phyloP scores from a whole-genome alignment of 2,329 filamentous ascomycete genomes.

The Thelonectria blattea region DNA sequence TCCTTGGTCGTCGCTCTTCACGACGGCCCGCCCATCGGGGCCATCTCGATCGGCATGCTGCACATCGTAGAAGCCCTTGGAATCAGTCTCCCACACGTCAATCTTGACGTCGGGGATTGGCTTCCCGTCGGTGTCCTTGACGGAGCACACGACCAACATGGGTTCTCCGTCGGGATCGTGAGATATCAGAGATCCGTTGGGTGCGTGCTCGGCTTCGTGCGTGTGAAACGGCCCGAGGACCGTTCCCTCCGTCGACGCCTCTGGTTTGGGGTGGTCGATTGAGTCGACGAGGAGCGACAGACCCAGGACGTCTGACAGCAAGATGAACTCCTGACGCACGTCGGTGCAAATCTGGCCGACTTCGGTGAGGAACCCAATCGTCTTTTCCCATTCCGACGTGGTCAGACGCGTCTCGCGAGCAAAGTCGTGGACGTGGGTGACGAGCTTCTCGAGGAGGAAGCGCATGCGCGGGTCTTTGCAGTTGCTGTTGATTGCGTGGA shows the following conservation, averaged over 20 bases:
- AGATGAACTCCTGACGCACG: slow-evolving; percentile 74
- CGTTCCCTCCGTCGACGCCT: slow-evolving; percentile 71
- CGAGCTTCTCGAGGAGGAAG: slow-evolving; percentile 72
- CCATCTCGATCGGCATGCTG: slow-evolving; percentile 66
- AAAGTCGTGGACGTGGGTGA: slow-evolving; percentile 78
- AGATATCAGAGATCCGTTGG: slow-evolving; percentile 63
- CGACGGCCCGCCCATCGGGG: slow-evolving; percentile 40
- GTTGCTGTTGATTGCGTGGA: slow-evolving; percentile 72
- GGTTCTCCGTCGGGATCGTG: slow-evolving; percentile 70
- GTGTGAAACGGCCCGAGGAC: slow-evolving; percentile 81
- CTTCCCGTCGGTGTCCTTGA: slow-evolving; percentile 66
- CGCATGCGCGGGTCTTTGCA: slow-evolving; percentile 65
- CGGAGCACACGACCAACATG: slow-evolving; percentile 69
- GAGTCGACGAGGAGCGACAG: slow-evolving; percentile 78
- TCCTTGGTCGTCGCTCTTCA: slow-evolving; percentile 38
- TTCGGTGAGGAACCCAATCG: slow-evolving; percentile 69
- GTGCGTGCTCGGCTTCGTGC: slow-evolving; percentile 66
- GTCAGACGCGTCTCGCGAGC: slow-evolving; percentile 75
- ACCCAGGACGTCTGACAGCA: slow-evolving; percentile 76
- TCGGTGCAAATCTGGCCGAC: slow-evolving; percentile 73
- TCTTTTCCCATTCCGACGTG: slow-evolving; percentile 75
- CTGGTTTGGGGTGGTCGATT: slow-evolving; percentile 78
- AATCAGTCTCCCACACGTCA: slow-evolving; percentile 83
- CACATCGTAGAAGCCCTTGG: slow-evolving; percentile 76
- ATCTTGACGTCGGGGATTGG: slow-evolving; percentile 69